Evolutionary conservation across 441 rosid genomes (phyloP).

Genomic region (Geranium incanum): DNA sequence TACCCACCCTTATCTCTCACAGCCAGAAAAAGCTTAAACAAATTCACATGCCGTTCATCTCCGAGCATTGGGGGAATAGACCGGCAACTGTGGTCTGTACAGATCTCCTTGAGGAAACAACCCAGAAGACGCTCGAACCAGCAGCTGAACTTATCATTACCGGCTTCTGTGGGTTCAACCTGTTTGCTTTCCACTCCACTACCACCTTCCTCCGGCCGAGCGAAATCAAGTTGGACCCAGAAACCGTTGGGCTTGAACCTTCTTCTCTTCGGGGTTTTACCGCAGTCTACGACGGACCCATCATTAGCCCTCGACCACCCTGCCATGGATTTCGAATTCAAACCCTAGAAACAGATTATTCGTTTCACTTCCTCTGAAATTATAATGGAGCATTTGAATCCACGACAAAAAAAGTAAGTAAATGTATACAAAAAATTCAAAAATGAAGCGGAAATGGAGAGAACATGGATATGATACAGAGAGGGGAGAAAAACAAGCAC

Average conservation of each 20-base stretch:
- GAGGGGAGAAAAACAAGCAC: background rate
- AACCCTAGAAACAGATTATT: conserved; percentile 35
- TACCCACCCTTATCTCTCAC: conserved; percentile 48
- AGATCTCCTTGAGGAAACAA: conserved; percentile 28
- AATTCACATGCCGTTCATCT: conserved; percentile 34
- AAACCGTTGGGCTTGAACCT: conserved; percentile 14
- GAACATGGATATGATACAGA: background rate
- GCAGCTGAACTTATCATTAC: conserved; percentile 19
- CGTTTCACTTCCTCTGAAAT: background rate
- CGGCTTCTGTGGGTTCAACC: conserved; percentile 13
- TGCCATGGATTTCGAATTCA: conserved; percentile 49
- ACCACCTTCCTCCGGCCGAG: conserved; percentile 6
- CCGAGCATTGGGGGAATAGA: conserved; percentile 47
- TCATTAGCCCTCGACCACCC: conserved; percentile 56
- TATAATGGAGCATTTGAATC: too few species aligned
- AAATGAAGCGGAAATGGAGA: background rate
- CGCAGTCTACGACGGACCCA: conserved; percentile 27
- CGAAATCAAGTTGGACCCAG: conserved; percentile 21
- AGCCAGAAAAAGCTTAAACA: conserved; percentile 36
- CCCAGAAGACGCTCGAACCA: conserved; percentile 28
- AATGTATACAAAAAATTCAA: background rate
- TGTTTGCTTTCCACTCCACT: background rate
- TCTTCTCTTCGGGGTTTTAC: too few species aligned
- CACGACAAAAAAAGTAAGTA: too few species aligned
- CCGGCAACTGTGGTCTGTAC: conserved; percentile 21